Percentiles rank a stretch among this genome's conserved stretches.
These are phyloP conservation scores for Aureobasidium uvarum DNA, from an alignment of 2,329 filamentous ascomycete genomes.

Conservation along the genomic window DNA sequence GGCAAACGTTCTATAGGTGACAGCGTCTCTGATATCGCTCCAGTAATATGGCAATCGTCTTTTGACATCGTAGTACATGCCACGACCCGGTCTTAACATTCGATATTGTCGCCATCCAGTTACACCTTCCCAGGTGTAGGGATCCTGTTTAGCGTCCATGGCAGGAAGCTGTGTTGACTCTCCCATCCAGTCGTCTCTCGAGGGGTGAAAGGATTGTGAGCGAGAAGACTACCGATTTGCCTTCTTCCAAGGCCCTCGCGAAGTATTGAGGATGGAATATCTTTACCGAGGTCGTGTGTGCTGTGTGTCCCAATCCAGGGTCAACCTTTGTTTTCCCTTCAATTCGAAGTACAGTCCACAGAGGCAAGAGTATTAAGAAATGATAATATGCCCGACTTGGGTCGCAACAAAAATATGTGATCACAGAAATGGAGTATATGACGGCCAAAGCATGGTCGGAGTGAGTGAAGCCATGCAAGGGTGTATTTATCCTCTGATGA, in stretches of 20 bases:
- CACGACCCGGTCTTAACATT: constrained; percentile 47
- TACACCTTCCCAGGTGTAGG: constrained; percentile 39
- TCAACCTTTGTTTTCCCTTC: neutral
- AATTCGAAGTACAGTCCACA: too few species aligned
- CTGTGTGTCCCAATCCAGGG: too few species aligned
- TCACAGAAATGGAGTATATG: neutral
- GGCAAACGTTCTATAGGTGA: constrained; percentile 55
- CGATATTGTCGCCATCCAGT: constrained; percentile 41
- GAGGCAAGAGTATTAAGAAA: neutral
- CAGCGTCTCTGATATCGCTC: constrained; percentile 56
- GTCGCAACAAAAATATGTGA: neutral
- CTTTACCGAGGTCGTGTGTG: neutral
- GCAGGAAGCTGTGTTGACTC: neutral
- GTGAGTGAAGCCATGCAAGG: neutral
- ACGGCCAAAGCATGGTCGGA: constrained; percentile 3
- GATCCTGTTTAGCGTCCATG: constrained; percentile 33
- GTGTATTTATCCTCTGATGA: constrained; percentile 11
- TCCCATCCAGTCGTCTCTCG: neutral
- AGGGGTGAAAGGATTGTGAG: neutral
- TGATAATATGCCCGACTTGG: neutral
- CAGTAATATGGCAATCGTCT: constrained; percentile 56
- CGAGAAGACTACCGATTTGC: neutral
- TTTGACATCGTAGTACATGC: constrained; percentile 56
- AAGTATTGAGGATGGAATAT: neutral
- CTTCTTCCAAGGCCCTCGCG: neutral